Conservation (phyloP, 2,329 filamentous ascomycete genomes). For the Cucurbitaria berberidis region DNA sequence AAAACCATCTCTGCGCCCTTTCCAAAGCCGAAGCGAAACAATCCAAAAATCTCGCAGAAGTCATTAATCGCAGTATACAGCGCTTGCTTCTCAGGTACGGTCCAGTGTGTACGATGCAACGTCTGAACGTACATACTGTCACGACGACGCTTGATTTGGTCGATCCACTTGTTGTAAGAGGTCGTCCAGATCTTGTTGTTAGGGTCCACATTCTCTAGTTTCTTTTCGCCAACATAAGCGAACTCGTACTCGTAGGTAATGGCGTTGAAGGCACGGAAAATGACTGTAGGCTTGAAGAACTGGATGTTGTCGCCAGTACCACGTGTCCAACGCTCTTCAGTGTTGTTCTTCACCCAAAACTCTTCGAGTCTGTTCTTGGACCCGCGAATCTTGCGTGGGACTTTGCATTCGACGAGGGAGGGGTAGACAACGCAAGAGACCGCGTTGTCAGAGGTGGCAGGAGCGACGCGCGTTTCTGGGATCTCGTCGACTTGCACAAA, state of each 20-base stretch:
- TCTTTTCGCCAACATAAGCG: conserved; percentile 4
- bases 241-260: conserved; percentile 9
- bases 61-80: conserved; percentile 11
- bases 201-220: conserved; percentile 7
- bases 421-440: not conserved
- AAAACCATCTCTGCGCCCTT: conserved; percentile 1
- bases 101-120: conserved; percentile 11
- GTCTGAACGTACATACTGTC: conserved; percentile 5
- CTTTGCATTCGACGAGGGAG: not conserved
- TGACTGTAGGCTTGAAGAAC: conserved; percentile 1
- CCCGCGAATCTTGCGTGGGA: not conserved
- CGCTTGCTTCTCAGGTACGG: conserved; percentile 7
- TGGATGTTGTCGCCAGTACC: not conserved
- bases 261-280: conserved; percentile 14
- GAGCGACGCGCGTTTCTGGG: not conserved
- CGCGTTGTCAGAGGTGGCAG: not conserved
- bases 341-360: not conserved
- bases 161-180: conserved; percentile 21
- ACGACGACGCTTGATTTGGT: conserved; percentile 16
- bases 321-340: conserved; percentile 6
- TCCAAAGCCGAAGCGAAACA: conserved; percentile 9
- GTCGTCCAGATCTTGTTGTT: conserved; percentile 8
- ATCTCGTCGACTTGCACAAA: conserved; percentile 3
- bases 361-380: not conserved
- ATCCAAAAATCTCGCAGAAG: conserved; percentile 5